Evolutionary conservation across 1,284 basidiomycete species (phyloP), one percentile per base, ranked within the genome.

Genomic region (Laetiporus sulphureus): DNA sequence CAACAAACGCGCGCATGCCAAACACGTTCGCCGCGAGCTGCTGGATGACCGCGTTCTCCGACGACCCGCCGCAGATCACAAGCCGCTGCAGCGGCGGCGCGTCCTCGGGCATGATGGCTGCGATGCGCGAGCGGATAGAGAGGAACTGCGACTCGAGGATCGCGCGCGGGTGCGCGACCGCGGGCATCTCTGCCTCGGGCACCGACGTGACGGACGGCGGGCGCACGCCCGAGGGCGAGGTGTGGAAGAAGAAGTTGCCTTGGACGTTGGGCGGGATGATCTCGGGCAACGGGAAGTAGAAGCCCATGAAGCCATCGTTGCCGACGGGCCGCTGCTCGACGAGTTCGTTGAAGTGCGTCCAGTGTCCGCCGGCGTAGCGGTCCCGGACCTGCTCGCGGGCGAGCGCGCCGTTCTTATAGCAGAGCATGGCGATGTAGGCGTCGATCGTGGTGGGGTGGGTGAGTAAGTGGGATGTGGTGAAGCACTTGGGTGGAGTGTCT

Each of bases 71-170:
- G 0, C 86, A 84, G 24, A 90, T 70, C 46, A 91, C 79, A 39
- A 93, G 73, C 20, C 86, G 70, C 36, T 74, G 72, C 22, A 91
- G 68, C 20, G 67, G 77, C 22, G 72, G 71, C 12, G 78, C 65
- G 51, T 75, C 60, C 10, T 67, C 61, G 0, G 80, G 80, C 19
- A 89, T 64, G 54, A 89, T 85, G n/a, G 73, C 75, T 2, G 68
- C 67, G 23, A 85, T 75, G 42, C 83, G 77, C 32, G 78, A 78
- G 45, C 73, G 75, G 63, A 83, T 91, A 45, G 79, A 91, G 56
- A 93, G 68, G 58, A 93, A 77, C 56, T 94, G 91, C 0, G 87
- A 89, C 61, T 91, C 85, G 49, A 94, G 68, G 49, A 94, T 88
- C 4, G 87, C 83, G n/a, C 86, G 75, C 3, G 88, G 79, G 58